These are phyloP conservation scores for Eimeria tenella DNA, from an alignment of 169 alveolate species.

Conservation along the genomic window DNA sequence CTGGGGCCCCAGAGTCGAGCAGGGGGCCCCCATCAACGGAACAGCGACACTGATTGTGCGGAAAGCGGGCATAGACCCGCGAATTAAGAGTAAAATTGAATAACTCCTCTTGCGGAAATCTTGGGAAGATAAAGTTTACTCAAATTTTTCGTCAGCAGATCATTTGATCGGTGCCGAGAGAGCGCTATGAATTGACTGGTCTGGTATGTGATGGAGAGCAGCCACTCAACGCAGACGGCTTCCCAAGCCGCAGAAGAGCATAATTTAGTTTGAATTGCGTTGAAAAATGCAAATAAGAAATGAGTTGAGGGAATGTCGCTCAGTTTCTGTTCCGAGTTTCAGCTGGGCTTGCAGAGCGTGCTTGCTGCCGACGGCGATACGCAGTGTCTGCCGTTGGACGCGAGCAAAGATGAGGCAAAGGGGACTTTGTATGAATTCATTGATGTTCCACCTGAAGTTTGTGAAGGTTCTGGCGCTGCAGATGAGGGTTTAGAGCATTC, in stretches of 20 bases:
- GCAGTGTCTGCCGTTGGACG: neutral
- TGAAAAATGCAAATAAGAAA: neutral
- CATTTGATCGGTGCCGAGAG: neutral
- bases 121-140: neutral
- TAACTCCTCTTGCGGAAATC: no score
- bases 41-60: neutral
- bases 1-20: neutral
- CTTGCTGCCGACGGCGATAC: conserved; percentile 44
- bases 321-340: conserved; percentile 46
- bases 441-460: neutral
- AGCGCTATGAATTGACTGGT: neutral
- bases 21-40: conserved; percentile 24
- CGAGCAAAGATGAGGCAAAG: neutral
- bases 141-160: neutral
- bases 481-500: neutral
- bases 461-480: neutral
- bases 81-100: neutral
- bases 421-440: neutral
- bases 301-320: conserved; percentile 17
- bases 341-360: conserved; percentile 37
- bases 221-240: no score
- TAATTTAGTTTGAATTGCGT: neutral
- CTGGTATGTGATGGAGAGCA: neutral
- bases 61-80: neutral
- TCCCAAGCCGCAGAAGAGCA: no score